Conservation (phyloP, 139 green algal genomes). For the Micractinium sp. region DNA sequence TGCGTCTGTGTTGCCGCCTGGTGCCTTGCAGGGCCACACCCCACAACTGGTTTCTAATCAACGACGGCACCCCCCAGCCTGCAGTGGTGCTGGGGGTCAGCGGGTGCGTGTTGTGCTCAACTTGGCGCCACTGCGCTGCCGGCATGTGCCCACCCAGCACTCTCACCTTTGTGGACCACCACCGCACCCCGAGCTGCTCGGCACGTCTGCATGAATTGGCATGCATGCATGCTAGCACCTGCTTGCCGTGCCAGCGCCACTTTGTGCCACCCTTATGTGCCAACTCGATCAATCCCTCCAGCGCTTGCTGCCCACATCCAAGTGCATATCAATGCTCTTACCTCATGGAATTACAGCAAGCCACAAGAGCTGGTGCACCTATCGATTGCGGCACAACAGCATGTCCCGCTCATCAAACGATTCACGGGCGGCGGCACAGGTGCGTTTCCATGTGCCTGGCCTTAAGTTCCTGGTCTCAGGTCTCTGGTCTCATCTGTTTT, state of each 20-base stretch:
- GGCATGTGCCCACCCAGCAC: no score
- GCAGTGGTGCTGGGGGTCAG: conserved; percentile 93
- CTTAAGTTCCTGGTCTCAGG: not conserved
- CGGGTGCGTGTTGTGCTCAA: conserved; percentile 58
- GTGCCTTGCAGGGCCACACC: not conserved
- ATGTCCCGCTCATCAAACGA: conserved; percentile 80
- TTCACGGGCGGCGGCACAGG: conserved; percentile 96
- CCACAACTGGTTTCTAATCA: conserved; percentile 90
- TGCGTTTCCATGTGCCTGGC: not conserved
- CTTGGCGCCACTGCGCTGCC: no score
- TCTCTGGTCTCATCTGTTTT: not conserved
- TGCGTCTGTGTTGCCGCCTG: not conserved
- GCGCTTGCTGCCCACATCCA: no score
- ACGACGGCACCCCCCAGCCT: conserved; percentile 76
- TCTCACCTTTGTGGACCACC: no score
- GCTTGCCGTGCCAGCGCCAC: not conserved
- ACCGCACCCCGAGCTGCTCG: no score
- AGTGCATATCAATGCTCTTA: no score
- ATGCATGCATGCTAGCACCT: not conserved
- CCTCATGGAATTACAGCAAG: conserved; percentile 63
- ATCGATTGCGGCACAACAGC: conserved; percentile 42
- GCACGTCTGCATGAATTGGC: no score
- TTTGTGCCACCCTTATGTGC: not conserved
- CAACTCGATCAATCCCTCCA: not conserved
- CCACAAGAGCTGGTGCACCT: conserved; percentile 78